Evolutionary conservation across 257 asterid genomes (phyloP), one percentile per base, ranked within the genome.

Genomic region (Solanum tarapatanum): DNA sequence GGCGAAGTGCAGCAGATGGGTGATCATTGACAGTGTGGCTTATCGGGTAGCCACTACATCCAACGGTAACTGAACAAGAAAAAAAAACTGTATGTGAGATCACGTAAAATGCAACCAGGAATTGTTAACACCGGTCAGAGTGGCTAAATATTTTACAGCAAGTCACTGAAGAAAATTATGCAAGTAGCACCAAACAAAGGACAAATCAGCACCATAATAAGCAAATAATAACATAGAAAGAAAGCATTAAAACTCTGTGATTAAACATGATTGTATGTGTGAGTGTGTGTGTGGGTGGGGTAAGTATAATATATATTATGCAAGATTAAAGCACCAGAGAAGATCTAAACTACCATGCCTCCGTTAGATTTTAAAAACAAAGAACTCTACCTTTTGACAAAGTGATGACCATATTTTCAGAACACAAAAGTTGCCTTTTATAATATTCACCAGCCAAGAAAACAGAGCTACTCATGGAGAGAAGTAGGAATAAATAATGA

Each of bases 41-140:
- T 51, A 77, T 35, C 84, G 91, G 90, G 91, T 92, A 90, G n/a
- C 86, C 87, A 83, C 91, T 92, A 83, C 92, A 86, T 64, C 92
- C 95, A 28, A 84, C 84, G 28, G 94, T 92, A 91, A 90, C 94
- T 93, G 94, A 89, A 89, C 72, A 72, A 87, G 87, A 68, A 83
- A 62, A 13, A 36, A 58, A 45, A 37, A 7, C 4, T 23, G 43
- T 30, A 39, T 0, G 2, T 82, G 85, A 82, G 85, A 82, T 48
- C 43, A 51, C 6, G 43, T 24, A 82, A 79, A 82, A 48, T 4
- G 2, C 3, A 51, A 82, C 21, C 41, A 30, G 43, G 43, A 48
- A 48, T 5, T 82, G 24, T 28, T 17, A 82, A 48, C 19, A 48
- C 85, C 43, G 0, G 43, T 30, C 43, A 36, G 30, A 36, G 12